Conservation (phyloP, 352 stramenopile species). For the Phytophthora ramorum region DNA sequence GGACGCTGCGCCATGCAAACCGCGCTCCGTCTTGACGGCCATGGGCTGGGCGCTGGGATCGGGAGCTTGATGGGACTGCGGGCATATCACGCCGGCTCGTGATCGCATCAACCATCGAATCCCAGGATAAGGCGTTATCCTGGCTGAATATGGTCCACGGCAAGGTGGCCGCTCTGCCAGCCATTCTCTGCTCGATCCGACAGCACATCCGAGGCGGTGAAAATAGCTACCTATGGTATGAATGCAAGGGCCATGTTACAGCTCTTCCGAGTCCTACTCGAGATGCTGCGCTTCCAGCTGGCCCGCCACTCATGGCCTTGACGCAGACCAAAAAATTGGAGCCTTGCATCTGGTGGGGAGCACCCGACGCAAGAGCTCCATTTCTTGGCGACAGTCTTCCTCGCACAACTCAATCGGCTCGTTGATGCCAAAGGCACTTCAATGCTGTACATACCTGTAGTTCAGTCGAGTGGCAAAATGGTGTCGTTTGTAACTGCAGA, state of each 20-base stretch:
- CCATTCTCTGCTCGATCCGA: neutral
- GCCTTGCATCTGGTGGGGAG: constrained; percentile 15
- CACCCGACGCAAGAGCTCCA: neutral
- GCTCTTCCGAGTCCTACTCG: neutral
- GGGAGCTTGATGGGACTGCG: constrained; percentile 9
- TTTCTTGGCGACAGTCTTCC: neutral
- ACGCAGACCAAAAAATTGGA: neutral
- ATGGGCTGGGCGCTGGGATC: constrained; percentile 24
- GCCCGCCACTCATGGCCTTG: no score
- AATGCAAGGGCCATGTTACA: constrained; percentile 13
- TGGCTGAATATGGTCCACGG: neutral
- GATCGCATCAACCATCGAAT: constrained; percentile 5
- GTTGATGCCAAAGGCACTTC: no score
- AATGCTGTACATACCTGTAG: no score
- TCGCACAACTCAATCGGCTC: no score
- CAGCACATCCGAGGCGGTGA: neutral
- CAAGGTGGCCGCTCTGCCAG: neutral
- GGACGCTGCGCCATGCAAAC: constrained; percentile 17
- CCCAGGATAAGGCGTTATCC: constrained; percentile 15
- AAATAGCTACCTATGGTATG: no score
- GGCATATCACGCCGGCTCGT: constrained; percentile 10
- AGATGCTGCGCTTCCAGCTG: constrained; percentile 25
- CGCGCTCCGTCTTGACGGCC: constrained; percentile 18
- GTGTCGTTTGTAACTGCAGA: no score
- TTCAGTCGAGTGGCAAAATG: no score